Base-by-base conservation (phyloP, 108 stramenopile species). In the Nitzschia sp. region DNA sequence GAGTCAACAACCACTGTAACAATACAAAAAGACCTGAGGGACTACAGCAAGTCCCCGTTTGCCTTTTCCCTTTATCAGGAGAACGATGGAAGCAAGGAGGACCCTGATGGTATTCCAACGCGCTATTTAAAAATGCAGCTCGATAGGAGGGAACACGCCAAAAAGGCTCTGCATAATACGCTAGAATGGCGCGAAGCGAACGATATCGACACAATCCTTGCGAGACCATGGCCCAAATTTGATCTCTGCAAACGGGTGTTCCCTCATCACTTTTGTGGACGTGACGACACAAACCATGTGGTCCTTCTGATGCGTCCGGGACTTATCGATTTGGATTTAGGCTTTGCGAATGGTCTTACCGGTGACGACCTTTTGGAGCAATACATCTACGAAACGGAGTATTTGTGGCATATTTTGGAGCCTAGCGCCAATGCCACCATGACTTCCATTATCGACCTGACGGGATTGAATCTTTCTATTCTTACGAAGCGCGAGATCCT, bases 371-470 rank as follows among this genome's bases (percentile, higher is more conserved):
- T 93, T 55, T 53, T 89, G 31, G 33, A 77, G 35, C 87, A 90
- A 68, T 93, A 88, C 67, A 70, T 90, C 21, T 93, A 85, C 56
- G 74, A 84, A 2, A 75, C 90, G 68, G 89, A 93, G 53, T 90
- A 90, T 57, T 85, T 87, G 35, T 93, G 88, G 89, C 82, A 84
- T n/a, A 79, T 93, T 17, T 28, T 90, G 26, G 89, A 93, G 29
- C 85, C 85, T 25, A 64, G 34, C 27, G 73, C 80, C 26, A 75
- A 82, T 69, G 77, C 67, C 18, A 76, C 84, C 8, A 90, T 93
- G 92, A 90, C 87, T 13, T 81, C 81, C n/a, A 72, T 90, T 4
- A 68, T 93, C 56, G 92, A 93, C 72, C 60, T 93, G 76, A 70
- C 65, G n/a, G 87, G 86, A 13, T 32, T 88, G 30, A 68, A 65